A percentile compares a stretch with the other conserved stretches of the same genome.
Conservation (phyloP, 108 stramenopile genomes). For the Cyclotella sp. region DNA sequence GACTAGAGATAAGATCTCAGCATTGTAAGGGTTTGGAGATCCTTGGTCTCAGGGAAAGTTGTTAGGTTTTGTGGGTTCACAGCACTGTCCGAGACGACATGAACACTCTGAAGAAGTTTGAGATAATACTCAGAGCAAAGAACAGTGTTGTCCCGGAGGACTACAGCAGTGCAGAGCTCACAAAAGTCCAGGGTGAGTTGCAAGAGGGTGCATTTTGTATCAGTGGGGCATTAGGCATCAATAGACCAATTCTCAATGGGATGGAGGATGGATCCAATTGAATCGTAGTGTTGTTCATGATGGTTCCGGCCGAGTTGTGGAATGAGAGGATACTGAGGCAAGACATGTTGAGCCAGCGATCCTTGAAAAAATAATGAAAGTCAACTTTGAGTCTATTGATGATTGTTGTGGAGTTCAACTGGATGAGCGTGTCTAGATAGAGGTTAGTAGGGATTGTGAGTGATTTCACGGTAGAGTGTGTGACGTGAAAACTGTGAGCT, state of each 20-base stretch:
- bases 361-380: too few relatives aligned
- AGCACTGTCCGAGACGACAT: neutral
- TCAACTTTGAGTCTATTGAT: too few relatives aligned
- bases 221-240: neutral
- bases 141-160: neutral
- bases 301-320: neutral
- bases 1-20: neutral
- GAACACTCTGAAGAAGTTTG: neutral
- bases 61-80: neutral
- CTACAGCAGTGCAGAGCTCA: neutral
- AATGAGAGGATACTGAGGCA: too few relatives aligned
- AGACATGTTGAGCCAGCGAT: neutral
- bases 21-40: neutral
- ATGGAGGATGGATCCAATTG: neutral
- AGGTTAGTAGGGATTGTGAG: too few relatives aligned
- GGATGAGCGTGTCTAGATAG: too few relatives aligned
- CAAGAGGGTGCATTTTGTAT: neutral
- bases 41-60: neutral
- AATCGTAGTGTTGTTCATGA: neutral
- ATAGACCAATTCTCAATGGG: neutral
- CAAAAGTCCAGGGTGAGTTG: neutral
- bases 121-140: neutral
- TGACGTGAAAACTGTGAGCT: neutral
- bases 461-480: too few relatives aligned
- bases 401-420: too few relatives aligned